Base-by-base conservation (phyloP, 2,329 filamentous ascomycete species). In the Cryphonectria carpinicola region DNA sequence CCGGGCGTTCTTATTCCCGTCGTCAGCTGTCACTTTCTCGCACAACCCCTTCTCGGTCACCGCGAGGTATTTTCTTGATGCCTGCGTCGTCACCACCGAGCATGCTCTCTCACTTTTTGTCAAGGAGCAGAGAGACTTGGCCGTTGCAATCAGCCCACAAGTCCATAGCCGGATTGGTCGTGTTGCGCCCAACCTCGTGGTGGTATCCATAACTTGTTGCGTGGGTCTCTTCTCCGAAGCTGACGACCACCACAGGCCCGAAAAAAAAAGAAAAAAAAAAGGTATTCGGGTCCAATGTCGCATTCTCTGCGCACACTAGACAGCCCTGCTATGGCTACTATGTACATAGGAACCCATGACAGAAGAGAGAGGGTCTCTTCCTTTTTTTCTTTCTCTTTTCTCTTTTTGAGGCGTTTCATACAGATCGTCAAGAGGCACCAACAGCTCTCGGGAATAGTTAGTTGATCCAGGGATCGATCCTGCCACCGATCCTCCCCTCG, bases 401-500 rank as follows among this genome's bases (percentile, higher is more conserved):
- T 32, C 28, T 32, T 19, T 28, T 32, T 17, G 2, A 32, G 25
- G 54, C 28, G 54, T 58, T 14, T 28, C 49, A 28, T 4, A 32
- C 13, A 8, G 54, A 58, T 58, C 54, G 28, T 28, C 52, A 10
- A 28, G 10, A 25, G n/a, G 25, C 25, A 32, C 54, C 13, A 32
- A 32, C 54, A 19, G 22, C 17, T 32, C 54, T 32, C 28, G 54
- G 54, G 7, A 19, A 35, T 58, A 58, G 54, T 8, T 35, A 32
- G 14, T 58, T 32, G 54, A 58, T 58, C 54, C 54, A 32, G 54
- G 19, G 54, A 58, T 58, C 54, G 54, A 58, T 58, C 54, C 28
- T 56, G 52, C 25, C 28, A 32, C 28, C 28, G 13, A 14, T 49
- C 25, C 25, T 32, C 54, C 54, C 28, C n/a, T 10, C 17, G 14